Evolutionary conservation across 1,284 basidiomycete species (phyloP).

Genomic region (Rhodotorula sp.): DNA sequence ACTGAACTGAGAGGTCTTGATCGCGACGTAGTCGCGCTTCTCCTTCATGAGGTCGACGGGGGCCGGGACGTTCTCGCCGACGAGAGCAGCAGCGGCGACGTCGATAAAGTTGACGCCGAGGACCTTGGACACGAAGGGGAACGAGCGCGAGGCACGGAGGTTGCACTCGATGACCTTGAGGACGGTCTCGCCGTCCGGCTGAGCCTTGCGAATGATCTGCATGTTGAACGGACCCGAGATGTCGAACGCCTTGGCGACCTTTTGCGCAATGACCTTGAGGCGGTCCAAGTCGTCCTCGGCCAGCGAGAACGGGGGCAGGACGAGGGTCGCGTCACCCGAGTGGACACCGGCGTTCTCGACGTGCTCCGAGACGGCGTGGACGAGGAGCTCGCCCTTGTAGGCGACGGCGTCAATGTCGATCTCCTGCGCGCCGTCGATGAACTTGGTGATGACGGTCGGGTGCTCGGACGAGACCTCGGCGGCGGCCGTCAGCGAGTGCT

Average conservation of each 20-base stretch:
- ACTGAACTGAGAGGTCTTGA: slow-evolving; percentile 98
- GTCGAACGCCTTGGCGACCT: slow-evolving; percentile 90
- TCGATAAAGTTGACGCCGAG: slow-evolving; percentile 97
- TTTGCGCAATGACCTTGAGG: slow-evolving; percentile 88
- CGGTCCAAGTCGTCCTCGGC: slow-evolving; percentile 72
- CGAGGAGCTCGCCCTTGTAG: slow-evolving; percentile 86
- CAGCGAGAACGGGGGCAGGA: slow-evolving; percentile 92
- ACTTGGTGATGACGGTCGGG: slow-evolving; percentile 97
- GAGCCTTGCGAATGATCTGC: slow-evolving; percentile 92
- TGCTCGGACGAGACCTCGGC: slow-evolving; percentile 94
- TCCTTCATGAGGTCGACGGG: slow-evolving; percentile 66
- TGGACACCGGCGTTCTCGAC: slow-evolving; percentile 99
- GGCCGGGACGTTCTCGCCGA: slow-evolving; percentile 86
- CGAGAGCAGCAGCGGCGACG: slow-evolving; percentile 87
- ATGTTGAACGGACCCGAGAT: slow-evolving; percentile 99
- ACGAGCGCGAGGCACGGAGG: slow-evolving; percentile 92
- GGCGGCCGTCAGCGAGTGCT: slow-evolving; percentile 90
- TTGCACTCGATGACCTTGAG: slow-evolving; percentile 99
- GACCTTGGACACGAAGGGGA: slow-evolving; percentile 99
- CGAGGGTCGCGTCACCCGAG: slow-evolving; percentile 96
- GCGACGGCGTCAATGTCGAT: slow-evolving; percentile 98
- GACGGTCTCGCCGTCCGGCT: slow-evolving; percentile 58
- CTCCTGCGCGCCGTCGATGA: slow-evolving; percentile 96
- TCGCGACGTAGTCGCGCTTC: slow-evolving; percentile 86
- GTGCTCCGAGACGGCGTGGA: slow-evolving; percentile 96